Percentiles rank a stretch among this genome's conserved stretches.
Conservation (phyloP, 768 basidiomycete genomes). For the Russula emetica region DNA sequence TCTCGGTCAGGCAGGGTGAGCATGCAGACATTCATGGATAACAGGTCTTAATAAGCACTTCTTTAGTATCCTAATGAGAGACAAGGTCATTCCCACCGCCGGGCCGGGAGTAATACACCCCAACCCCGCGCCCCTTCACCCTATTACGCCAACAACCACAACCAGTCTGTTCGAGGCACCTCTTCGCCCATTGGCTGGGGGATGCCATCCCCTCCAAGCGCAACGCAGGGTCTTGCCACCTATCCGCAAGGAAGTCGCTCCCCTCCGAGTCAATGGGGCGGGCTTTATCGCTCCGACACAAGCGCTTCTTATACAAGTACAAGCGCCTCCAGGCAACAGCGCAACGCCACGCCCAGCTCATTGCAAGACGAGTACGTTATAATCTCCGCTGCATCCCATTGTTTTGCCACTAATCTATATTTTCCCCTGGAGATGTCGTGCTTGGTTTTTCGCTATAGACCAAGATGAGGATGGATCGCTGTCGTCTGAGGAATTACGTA, state of each 20-base stretch:
- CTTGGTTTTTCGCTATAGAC: constrained; percentile 14
- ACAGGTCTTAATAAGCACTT: background rate
- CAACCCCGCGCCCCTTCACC: background rate
- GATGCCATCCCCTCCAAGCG: background rate
- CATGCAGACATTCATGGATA: background rate
- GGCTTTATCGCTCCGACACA: too few relatives aligned
- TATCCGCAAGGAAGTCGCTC: background rate
- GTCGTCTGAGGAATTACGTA: constrained; percentile 15
- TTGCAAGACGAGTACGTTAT: background rate
- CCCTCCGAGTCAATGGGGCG: background rate
- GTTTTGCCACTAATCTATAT: background rate
- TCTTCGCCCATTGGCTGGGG: background rate
- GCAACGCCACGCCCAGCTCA: background rate
- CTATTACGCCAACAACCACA: background rate
- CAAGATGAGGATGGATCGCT: constrained; percentile 12
- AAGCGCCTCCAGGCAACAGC: background rate
- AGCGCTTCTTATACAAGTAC: background rate
- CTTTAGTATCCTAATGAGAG: background rate
- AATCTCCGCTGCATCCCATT: background rate
- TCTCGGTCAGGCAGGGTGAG: background rate
- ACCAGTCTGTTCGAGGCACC: background rate
- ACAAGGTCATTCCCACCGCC: background rate
- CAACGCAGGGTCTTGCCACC: background rate
- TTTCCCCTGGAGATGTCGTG: background rate
- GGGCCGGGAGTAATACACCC: background rate